phyloP scores from a whole-genome alignment of 768 basidiomycete species.

The Harrya chromipes region DNA sequence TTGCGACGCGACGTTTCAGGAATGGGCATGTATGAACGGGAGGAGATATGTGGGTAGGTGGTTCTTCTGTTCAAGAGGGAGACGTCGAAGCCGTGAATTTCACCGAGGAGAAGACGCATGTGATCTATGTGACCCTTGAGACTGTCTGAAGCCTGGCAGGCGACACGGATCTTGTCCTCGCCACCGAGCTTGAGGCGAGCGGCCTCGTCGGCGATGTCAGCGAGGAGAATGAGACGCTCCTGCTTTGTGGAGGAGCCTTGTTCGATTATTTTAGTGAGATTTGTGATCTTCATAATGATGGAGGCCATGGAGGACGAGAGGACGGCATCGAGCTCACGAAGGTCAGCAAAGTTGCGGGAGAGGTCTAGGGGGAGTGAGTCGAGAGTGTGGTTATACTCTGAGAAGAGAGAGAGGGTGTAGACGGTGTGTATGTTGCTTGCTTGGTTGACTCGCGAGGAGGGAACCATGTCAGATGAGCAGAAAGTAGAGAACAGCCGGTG shows the following conservation, averaged over 20 bases:
- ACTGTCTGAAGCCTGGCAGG: slow-evolving; percentile 86
- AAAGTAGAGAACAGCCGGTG: background rate
- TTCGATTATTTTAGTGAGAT: slow-evolving; percentile 76
- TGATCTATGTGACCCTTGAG: slow-evolving; percentile 65
- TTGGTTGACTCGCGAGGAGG: slow-evolving; percentile 35
- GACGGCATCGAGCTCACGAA: slow-evolving; percentile 98
- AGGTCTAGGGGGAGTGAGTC: slow-evolving; percentile 93
- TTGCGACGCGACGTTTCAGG: slow-evolving; percentile 65
- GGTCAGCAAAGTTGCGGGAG: slow-evolving; percentile 91
- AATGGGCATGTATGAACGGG: slow-evolving; percentile 65
- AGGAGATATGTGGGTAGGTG: slow-evolving; percentile 72
- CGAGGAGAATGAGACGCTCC: slow-evolving; percentile 81
- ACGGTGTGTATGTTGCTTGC: slow-evolving; percentile 40
- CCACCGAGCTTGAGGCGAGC: slow-evolving; percentile 86
- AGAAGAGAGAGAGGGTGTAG: slow-evolving; percentile 66
- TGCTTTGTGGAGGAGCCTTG: slow-evolving; percentile 53
- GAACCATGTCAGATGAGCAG: slow-evolving; percentile 27
- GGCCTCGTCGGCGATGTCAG: slow-evolving; percentile 94
- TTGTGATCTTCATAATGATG: slow-evolving; percentile 76
- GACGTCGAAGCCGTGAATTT: slow-evolving; percentile 62
- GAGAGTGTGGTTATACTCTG: slow-evolving; percentile 87
- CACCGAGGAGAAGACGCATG: slow-evolving; percentile 57
- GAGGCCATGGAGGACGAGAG: slow-evolving; percentile 82
- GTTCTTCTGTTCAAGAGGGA: slow-evolving; percentile 59
- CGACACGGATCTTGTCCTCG: slow-evolving; percentile 97